Evolutionary conservation across 1,284 basidiomycete genomes (phyloP).

Genomic region (Trametes hirsuta): DNA sequence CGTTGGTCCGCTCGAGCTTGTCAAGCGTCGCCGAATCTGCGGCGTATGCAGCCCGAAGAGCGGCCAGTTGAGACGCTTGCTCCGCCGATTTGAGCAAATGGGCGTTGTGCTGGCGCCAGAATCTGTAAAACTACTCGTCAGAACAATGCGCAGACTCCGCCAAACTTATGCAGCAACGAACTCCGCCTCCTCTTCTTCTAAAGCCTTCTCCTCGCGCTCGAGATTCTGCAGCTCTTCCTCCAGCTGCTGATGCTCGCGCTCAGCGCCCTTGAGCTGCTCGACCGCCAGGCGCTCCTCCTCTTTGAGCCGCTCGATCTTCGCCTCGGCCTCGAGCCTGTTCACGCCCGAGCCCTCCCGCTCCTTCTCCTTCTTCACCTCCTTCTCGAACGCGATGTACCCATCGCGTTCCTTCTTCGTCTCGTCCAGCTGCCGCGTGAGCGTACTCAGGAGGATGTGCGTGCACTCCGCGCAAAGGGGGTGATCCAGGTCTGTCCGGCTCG

Average conservation of each 20-base stretch:
- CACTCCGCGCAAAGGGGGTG: constrained; percentile 97
- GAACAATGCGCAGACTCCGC: constrained; percentile 7
- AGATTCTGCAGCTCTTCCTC: constrained; percentile 74
- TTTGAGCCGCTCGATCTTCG: constrained; percentile 73
- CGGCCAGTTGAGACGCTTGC: constrained; percentile 70
- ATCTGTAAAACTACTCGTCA: constrained; percentile 50
- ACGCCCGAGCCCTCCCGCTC: constrained; percentile 66
- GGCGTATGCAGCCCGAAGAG: constrained; percentile 75
- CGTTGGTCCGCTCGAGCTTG: constrained; percentile 91
- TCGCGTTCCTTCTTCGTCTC: constrained; percentile 92
- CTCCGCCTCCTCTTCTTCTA: constrained; percentile 82
- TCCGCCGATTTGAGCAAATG: constrained; percentile 68
- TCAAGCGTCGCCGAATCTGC: constrained; percentile 78
- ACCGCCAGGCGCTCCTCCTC: constrained; percentile 75
- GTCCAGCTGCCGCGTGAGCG: constrained; percentile 83
- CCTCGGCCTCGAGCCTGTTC: constrained; percentile 62
- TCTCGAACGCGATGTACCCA: constrained; percentile 91
- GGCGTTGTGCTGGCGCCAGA: constrained; percentile 82
- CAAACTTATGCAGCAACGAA: constrained; percentile 43
- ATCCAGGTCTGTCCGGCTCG: constrained; percentile 82
- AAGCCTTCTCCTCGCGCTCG: constrained; percentile 74
- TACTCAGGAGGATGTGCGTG: constrained; percentile 79
- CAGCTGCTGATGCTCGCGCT: constrained; percentile 75
- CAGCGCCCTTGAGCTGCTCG: constrained; percentile 73
- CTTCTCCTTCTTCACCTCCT: constrained; percentile 76